phyloP scores from a whole-genome alignment of 305 asterid genomes.

The Fraxinus dipetala region DNA sequence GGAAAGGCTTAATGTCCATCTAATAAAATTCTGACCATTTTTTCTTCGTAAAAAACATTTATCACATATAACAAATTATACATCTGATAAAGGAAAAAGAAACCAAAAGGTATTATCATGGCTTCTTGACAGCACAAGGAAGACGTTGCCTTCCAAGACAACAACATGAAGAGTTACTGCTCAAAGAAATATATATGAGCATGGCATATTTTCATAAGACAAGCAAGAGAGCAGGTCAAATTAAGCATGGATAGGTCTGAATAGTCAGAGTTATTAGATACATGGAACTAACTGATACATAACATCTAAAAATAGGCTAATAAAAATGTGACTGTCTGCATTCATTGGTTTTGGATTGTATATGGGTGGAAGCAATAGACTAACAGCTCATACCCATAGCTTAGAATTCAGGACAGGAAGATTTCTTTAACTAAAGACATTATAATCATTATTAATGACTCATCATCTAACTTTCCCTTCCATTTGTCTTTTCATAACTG shows the following conservation, averaged over 20 bases:
- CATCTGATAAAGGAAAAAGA: neutral
- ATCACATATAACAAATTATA: neutral
- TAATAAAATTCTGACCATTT: neutral
- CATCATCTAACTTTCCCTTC: neutral
- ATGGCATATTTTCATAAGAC: neutral
- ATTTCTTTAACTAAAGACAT: neutral
- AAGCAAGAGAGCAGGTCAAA: neutral
- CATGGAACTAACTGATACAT: neutral
- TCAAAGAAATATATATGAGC: neutral
- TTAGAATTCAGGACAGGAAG: neutral
- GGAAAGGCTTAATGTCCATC: neutral
- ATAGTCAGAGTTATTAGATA: neutral
- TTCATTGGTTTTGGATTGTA: neutral
- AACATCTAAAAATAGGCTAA: neutral
- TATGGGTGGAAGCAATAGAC: neutral
- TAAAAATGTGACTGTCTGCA: neutral
- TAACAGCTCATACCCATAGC: neutral
- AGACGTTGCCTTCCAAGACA: neutral
- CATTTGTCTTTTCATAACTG: neutral
- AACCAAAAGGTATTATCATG: neutral
- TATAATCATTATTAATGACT: neutral
- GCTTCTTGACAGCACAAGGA: neutral
- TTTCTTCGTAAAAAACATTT: neutral
- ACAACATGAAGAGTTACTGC: neutral
- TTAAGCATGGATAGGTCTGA: neutral